These are phyloP conservation scores for Mesembryanthemum crystallinum DNA, from an alignment of 148 eudicot species.

Conservation along the genomic window DNA sequence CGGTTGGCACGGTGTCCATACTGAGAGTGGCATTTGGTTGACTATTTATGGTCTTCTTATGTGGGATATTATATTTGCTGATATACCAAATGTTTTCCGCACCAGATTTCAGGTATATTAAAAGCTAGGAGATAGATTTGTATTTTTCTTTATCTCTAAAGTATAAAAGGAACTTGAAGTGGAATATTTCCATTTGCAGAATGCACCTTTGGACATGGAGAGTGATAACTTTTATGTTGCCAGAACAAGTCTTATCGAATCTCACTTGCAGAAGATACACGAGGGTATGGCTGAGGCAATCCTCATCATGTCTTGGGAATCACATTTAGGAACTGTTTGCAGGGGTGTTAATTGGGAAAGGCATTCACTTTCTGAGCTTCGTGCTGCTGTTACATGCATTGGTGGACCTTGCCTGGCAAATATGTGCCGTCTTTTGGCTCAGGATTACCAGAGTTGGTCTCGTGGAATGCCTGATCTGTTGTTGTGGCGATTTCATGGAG, in stretches of 20 bases:
- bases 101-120: constrained; percentile 72
- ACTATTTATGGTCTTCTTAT: constrained; percentile 87
- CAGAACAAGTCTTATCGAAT: constrained; percentile 57
- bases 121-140: not conserved
- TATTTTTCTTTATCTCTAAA: not conserved
- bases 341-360: constrained; percentile 85
- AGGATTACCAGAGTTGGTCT: constrained; percentile 88
- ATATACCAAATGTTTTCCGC: constrained; percentile 75
- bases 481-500: constrained; percentile 78
- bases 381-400: constrained; percentile 79
- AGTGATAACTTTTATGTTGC: constrained; percentile 60
- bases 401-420: constrained; percentile 75
- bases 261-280: constrained; percentile 50
- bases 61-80: constrained; percentile 90
- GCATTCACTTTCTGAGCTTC: constrained; percentile 64
- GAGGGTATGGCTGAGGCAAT: constrained; percentile 80
- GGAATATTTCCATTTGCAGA: constrained; percentile 42
- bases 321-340: constrained; percentile 72
- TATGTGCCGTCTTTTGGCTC: constrained; percentile 73
- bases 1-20: constrained; percentile 90
- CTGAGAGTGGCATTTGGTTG: constrained; percentile 93
- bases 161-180: not conserved
- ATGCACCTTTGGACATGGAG: constrained; percentile 82
- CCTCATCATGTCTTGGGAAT: constrained; percentile 77
- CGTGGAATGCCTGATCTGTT: constrained; percentile 94